phyloP scores from a whole-genome alignment of 306 rosid genomes.

The Rubus parviflorus region DNA sequence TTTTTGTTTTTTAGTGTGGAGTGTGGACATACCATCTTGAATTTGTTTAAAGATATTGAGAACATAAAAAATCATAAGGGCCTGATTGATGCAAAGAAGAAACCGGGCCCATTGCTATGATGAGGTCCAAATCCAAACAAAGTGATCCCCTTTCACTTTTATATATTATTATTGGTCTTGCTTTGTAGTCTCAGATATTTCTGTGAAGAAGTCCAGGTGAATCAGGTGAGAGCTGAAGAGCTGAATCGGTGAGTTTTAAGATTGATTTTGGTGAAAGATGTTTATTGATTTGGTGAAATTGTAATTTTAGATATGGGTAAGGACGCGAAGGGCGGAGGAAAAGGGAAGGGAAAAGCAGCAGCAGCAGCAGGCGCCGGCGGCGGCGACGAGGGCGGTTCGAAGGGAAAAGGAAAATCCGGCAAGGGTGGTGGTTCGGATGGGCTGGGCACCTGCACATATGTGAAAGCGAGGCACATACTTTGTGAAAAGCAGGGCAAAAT shows the following conservation, averaged over 20 bases:
- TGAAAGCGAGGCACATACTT: constrained; percentile 87
- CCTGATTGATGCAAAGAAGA: no score
- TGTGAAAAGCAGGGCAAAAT: constrained; percentile 98
- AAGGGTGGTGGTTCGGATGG: constrained; percentile 67
- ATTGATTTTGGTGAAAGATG: neutral
- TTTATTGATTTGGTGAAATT: neutral
- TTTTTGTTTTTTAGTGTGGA: no score
- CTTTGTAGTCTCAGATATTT: neutral
- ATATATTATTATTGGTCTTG: neutral
- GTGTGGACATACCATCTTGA: no score
- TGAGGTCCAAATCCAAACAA: neutral
- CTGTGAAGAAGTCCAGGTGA: neutral
- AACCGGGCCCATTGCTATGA: no score
- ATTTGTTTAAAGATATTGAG: no score
- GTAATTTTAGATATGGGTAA: constrained; percentile 62
- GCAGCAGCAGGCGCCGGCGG: constrained; percentile 47
- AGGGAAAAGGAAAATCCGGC: constrained; percentile 85
- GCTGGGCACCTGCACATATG: constrained; percentile 97
- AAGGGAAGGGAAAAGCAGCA: constrained; percentile 89
- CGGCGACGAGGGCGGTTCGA: constrained; percentile 68
- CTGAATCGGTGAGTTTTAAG: constrained; percentile 7
- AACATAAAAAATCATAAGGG: no score
- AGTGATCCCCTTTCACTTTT: neutral
- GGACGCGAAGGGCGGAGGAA: constrained; percentile 62
- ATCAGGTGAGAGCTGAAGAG: neutral